Conservation (phyloP, 169 alveolate genomes). For the Plasmodium berghei region DNA sequence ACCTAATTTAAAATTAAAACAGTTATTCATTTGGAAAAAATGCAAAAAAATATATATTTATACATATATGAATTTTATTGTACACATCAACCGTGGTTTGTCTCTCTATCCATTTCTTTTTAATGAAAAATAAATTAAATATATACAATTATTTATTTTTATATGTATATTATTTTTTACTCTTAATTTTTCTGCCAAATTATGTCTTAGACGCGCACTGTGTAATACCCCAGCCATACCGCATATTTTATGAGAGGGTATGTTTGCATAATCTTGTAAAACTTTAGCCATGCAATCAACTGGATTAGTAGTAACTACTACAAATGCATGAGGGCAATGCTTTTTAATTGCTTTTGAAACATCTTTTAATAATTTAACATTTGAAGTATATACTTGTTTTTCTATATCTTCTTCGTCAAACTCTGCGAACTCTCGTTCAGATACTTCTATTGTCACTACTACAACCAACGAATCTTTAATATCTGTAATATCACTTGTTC, state of each 20-base stretch:
- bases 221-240: slow-evolving; percentile 86
- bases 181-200: slow-evolving; percentile 79
- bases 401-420: slow-evolving; percentile 82
- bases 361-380: slow-evolving; percentile 80
- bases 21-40: background rate
- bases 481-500: slow-evolving; percentile 83
- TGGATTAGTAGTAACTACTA: slow-evolving; percentile 85
- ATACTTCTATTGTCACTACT: slow-evolving; percentile 82
- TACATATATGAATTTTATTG: too few species aligned
- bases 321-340: slow-evolving; percentile 85
- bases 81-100: too few species aligned
- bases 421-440: slow-evolving; percentile 78
- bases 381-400: slow-evolving; percentile 80
- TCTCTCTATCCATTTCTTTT: too few species aligned
- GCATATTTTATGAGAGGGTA: slow-evolving; percentile 84
- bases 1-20: slow-evolving; percentile 61
- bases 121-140: too few species aligned
- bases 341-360: slow-evolving; percentile 82
- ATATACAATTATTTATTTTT: too few species aligned
- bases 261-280: slow-evolving; percentile 79
- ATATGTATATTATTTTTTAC: slow-evolving; percentile 1
- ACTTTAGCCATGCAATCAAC: slow-evolving; percentile 83
- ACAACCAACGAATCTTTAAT: slow-evolving; percentile 84
- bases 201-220: slow-evolving; percentile 83
- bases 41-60: too few species aligned